Conservation (phyloP, 2,329 filamentous ascomycete species). For the Cryoendolithus antarcticus region DNA sequence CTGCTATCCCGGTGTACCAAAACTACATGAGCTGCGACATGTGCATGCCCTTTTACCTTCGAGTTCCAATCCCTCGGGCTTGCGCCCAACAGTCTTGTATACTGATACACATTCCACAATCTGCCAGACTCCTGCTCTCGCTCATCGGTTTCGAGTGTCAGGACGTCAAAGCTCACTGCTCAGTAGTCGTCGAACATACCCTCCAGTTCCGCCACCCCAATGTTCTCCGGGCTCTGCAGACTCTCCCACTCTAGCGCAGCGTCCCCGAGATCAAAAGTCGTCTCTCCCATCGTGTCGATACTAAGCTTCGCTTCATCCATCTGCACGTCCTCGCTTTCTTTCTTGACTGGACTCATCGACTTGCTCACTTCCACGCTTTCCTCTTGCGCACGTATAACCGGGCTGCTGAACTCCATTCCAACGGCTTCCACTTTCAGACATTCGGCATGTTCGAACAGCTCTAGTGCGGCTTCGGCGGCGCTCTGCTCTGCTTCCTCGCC, state of each 20-base stretch:
- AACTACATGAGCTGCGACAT: no score
- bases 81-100: no score
- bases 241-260: slow-evolving; percentile 18
- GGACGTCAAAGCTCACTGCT: no score
- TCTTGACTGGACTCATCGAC: background rate
- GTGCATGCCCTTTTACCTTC: no score
- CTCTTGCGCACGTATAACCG: slow-evolving; percentile 23
- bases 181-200: slow-evolving; percentile 54
- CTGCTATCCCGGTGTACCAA: no score
- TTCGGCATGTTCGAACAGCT: slow-evolving; percentile 36
- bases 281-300: no score
- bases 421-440: slow-evolving; percentile 37
- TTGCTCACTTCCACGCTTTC: background rate
- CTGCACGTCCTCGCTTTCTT: slow-evolving; percentile 4
- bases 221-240: slow-evolving; percentile 64
- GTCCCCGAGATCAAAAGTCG: slow-evolving; percentile 14
- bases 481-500: slow-evolving; percentile 35
- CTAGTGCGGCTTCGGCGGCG: slow-evolving; percentile 36
- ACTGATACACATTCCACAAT: no score
- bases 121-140: no score
- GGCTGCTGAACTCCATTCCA: slow-evolving; percentile 33
- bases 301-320: no score
- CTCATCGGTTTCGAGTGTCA: no score
- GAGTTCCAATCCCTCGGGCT: no score
- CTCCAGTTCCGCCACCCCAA: slow-evolving; percentile 89